Base-by-base conservation (phyloP, 768 basidiomycete species). In the Hypholoma fasciculare region DNA sequence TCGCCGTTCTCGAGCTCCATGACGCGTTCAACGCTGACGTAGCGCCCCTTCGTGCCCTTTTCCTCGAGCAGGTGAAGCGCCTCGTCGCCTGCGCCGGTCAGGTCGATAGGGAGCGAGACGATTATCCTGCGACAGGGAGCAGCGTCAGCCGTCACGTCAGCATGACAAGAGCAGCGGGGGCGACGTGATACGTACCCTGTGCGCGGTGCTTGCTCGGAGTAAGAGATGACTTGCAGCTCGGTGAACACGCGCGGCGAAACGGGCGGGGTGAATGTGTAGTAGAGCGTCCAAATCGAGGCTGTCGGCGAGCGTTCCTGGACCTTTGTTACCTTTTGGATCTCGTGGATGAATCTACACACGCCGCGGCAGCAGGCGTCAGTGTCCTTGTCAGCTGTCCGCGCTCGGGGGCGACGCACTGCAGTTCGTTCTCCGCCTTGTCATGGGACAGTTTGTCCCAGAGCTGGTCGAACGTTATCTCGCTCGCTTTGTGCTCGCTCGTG, bases 181-280 rank as follows among this genome's bases (percentile, higher is more conserved):
- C 5, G 17, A 77, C 67, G 27, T 74, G 57, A 7, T n/a, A 69
- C 83, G n/a, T 62, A 90, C 88, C 87, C 89, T 47, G 77, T 80
- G 58, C 79, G 81, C 36, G 84, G 83, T 36, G 78, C 72, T 3
- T 74, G 67, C 43, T 82, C 78, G 23, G 75, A 71, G 23, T 87
- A 71, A 58, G 84, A 78, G 9, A 76, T 74, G n/a, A 87, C 80
- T 66, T 90, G 89, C 39, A 91, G 70, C 37, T 86, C 87, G 1
- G 89, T 91, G 71, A 92, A 93, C 19, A 89, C 81, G 13, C 90
- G 85, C 9, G 89, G 84, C 3, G 89, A 86, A 17, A 92, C 71
- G 2, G 89, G 85, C 6, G 87, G 83, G 0, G 83, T 75, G 71
- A 92, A 89, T 2, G 80, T 87, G 71, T 93, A 93, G 69, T 84